Conservation (phyloP, 2,329 filamentous ascomycete species). For the Fusarium solani-melongenae region DNA sequence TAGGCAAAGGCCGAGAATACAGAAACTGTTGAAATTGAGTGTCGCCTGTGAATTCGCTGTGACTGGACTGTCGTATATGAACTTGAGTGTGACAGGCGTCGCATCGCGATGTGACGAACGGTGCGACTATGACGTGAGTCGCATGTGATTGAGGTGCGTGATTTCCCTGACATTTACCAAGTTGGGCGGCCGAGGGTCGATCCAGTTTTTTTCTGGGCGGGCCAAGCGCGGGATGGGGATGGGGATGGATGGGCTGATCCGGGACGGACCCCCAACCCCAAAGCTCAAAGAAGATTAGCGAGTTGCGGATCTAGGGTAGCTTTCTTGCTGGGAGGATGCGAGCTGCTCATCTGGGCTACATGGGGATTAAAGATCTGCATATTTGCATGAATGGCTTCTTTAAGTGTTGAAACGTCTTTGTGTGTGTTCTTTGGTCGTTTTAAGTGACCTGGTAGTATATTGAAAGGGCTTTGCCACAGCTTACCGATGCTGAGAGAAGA, state of each 20-base stretch:
- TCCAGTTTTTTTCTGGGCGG: slow-evolving; percentile 8
- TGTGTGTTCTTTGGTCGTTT: neutral
- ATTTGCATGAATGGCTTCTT: neutral
- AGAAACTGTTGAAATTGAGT: slow-evolving; percentile 27
- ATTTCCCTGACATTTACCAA: slow-evolving; percentile 27
- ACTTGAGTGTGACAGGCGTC: neutral
- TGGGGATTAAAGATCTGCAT: neutral
- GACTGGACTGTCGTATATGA: neutral
- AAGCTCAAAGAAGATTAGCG: slow-evolving; percentile 25
- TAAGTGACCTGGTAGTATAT: neutral
- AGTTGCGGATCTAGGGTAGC: slow-evolving; percentile 7
- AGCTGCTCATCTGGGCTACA: neutral
- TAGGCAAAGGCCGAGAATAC: slow-evolving; percentile 40
- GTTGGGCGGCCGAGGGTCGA: slow-evolving; percentile 16
- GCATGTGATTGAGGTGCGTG: slow-evolving; percentile 36
- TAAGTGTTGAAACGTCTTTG: neutral
- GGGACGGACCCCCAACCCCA: slow-evolving; percentile 3
- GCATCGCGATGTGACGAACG: slow-evolving; percentile 2
- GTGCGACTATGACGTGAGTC: slow-evolving; percentile 30
- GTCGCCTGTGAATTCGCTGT: neutral
- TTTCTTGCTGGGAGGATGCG: neutral
- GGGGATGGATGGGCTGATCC: slow-evolving; percentile 22
- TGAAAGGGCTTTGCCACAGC: neutral
- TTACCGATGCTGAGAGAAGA: neutral
- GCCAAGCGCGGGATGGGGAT: neutral